phyloP scores from a whole-genome alignment of 129 eudicot genomes.

The Escallonia herrerae region DNA sequence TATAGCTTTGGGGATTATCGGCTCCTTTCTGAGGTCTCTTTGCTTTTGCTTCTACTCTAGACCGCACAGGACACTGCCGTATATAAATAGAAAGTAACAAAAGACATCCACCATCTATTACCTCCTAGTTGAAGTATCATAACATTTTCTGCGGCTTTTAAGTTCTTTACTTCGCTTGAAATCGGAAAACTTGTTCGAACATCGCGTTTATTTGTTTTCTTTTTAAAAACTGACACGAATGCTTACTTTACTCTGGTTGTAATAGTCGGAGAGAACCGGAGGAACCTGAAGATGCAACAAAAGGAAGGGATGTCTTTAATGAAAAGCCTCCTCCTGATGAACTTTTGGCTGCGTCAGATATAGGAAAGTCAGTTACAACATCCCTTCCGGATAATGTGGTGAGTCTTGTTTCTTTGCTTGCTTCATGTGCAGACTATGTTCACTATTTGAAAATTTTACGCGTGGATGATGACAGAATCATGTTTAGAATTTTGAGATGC shows the following conservation, averaged over 20 bases:
- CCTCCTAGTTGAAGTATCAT: too few species aligned
- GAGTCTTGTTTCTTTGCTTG: constrained; percentile 17
- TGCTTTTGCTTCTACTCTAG: too few species aligned
- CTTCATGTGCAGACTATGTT: not conserved
- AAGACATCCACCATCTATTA: too few species aligned
- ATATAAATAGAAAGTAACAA: too few species aligned
- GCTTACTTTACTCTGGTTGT: constrained; percentile 10
- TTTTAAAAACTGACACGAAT: not conserved
- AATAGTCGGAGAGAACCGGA: constrained; percentile 95
- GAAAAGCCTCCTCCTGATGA: constrained; percentile 98
- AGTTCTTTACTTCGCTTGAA: too few species aligned
- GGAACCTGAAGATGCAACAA: constrained; percentile 96
- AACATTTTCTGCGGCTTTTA: too few species aligned
- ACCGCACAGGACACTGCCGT: too few species aligned
- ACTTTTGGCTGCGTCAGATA: constrained; percentile 84
- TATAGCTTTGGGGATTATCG: too few species aligned
- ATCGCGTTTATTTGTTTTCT: too few species aligned
- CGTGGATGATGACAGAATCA: not conserved
- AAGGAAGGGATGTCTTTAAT: constrained; percentile 95
- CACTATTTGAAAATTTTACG: not conserved
- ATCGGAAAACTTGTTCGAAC: too few species aligned
- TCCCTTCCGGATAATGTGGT: constrained; percentile 98
- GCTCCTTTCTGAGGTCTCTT: too few species aligned
- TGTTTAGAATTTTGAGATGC: not conserved
- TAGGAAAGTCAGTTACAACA: constrained; percentile 75